These are phyloP conservation scores for Cucurbita ficifolia DNA, from an alignment of 306 rosid genomes.

Conservation along the genomic window DNA sequence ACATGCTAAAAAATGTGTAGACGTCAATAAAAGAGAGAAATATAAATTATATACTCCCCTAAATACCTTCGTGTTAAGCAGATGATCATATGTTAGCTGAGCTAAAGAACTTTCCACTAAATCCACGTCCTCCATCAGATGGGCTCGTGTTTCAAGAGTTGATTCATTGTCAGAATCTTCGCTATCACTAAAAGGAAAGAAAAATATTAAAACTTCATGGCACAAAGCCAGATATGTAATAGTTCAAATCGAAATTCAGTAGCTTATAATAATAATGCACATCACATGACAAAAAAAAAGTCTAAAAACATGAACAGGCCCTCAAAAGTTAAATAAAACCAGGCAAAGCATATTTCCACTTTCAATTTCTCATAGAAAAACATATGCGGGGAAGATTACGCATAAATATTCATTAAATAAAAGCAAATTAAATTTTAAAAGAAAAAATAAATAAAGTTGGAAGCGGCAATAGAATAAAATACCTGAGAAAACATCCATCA, in stretches of 20 bases:
- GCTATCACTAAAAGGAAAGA: constrained; percentile 31
- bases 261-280: not conserved
- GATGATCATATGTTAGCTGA: constrained; percentile 51
- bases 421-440: not conserved
- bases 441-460: not conserved
- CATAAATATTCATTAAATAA: not conserved
- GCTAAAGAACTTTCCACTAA: constrained; percentile 51
- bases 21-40: not conserved
- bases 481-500: constrained; percentile 54
- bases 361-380: not conserved
- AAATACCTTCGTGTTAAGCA: constrained; percentile 46
- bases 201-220: constrained; percentile 12
- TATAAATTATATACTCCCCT: not conserved
- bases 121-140: constrained; percentile 47
- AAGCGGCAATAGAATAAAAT: not conserved
- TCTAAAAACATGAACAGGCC: not conserved
- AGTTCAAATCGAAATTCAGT: not conserved
- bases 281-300: not conserved
- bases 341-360: not conserved
- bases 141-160: constrained; percentile 29
- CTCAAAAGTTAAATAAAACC: too few species aligned
- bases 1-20: not conserved
- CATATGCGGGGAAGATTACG: not conserved
- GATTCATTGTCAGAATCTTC: constrained; percentile 38
- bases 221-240: not conserved